phyloP scores from a whole-genome alignment of 305 asterid genomes.

The Stenogyne calaminthoides region DNA sequence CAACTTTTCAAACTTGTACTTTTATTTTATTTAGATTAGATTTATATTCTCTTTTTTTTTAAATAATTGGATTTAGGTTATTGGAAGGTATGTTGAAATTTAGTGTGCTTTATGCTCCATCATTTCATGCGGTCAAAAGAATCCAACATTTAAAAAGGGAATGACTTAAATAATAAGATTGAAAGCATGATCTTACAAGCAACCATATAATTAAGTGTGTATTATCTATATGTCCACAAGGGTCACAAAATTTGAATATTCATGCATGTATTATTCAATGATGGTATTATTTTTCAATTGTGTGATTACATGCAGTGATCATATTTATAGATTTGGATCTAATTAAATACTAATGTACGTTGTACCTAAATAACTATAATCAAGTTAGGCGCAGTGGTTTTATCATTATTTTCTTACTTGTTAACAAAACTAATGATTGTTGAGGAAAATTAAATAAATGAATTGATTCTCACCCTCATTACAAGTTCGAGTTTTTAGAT shows the following conservation, averaged over 20 bases:
- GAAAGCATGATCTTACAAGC: conserved; percentile 24
- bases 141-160: conserved; percentile 29
- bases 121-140: conserved; percentile 22
- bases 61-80: not conserved
- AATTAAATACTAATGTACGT: not conserved
- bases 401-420: not conserved
- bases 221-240: not conserved
- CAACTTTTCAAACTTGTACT: conserved; percentile 18
- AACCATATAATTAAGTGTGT: conserved; percentile 13
- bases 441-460: too few relatives aligned
- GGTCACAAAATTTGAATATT: not conserved
- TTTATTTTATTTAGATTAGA: not conserved
- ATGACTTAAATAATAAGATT: conserved; percentile 1
- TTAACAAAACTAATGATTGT: conserved; percentile 17
- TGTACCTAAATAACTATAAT: conserved; percentile 6
- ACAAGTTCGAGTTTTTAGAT: too few relatives aligned
- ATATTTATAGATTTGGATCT: not conserved
- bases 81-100: not conserved
- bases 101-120: not conserved
- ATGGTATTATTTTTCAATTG: not conserved
- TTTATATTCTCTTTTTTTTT: not conserved
- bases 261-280: not conserved
- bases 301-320: not conserved
- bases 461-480: too few relatives aligned
- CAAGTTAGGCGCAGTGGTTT: not conserved